phyloP scores from a whole-genome alignment of 1,284 basidiomycete species.

The Flammula alnicola region DNA sequence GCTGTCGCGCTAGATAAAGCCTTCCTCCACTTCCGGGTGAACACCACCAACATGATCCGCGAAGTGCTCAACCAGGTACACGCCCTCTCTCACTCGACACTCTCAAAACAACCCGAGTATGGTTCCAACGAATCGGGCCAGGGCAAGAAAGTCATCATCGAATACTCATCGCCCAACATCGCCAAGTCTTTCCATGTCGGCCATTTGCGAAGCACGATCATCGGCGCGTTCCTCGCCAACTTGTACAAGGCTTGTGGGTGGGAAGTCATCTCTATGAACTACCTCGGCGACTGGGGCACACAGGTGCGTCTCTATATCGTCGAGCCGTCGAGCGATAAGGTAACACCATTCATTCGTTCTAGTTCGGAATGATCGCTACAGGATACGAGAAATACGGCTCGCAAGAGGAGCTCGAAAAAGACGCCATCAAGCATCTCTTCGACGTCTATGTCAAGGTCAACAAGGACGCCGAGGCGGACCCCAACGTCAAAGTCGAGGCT shows the following conservation, averaged over 20 bases:
- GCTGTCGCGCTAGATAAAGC: slow-evolving; percentile 72
- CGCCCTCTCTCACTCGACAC: slow-evolving; percentile 65
- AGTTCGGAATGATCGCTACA: slow-evolving; percentile 89
- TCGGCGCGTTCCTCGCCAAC: slow-evolving; percentile 93
- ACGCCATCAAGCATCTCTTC: slow-evolving; percentile 96
- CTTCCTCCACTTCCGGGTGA: slow-evolving; percentile 85
- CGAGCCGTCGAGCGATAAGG: too few species aligned
- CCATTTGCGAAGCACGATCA: slow-evolving; percentile 96
- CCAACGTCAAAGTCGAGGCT: slow-evolving; percentile 81
- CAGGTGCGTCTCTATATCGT: slow-evolving; percentile 72
- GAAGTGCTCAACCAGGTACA: slow-evolving; percentile 86
- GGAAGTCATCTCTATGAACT: slow-evolving; percentile 92
- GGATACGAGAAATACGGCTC: slow-evolving; percentile 94
- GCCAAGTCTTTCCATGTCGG: slow-evolving; percentile 99
- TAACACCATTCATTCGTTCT: too few species aligned
- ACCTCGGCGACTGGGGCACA: slow-evolving; percentile 94
- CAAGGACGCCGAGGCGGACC: slow-evolving; percentile 78
- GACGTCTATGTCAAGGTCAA: slow-evolving; percentile 96
- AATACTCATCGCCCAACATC: slow-evolving; percentile 98
- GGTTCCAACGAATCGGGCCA: slow-evolving; percentile 77
- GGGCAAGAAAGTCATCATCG: slow-evolving; percentile 82
- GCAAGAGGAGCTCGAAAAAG: slow-evolving; percentile 80
- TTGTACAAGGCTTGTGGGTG: slow-evolving; percentile 93
- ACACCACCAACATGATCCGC: slow-evolving; percentile 73
- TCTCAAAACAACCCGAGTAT: slow-evolving; percentile 64